Conservation (phyloP, 768 basidiomycete genomes). For the Boletellus sp. region DNA sequence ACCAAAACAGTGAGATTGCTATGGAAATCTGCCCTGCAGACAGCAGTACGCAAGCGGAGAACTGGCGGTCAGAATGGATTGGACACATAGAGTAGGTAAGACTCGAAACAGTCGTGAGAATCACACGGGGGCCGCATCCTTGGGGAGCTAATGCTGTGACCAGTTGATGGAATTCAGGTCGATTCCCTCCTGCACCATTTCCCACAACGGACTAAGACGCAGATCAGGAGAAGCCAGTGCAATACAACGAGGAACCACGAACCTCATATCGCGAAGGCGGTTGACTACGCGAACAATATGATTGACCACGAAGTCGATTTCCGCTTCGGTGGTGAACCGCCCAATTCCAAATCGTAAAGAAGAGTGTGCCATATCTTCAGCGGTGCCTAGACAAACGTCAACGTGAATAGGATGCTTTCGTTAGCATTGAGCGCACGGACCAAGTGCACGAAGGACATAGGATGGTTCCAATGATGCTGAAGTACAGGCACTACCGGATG, state of each 20-base stretch:
- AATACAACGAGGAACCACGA: slow-evolving; percentile 15
- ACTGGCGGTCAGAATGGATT: slow-evolving; percentile 2
- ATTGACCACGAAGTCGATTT: slow-evolving; percentile 90
- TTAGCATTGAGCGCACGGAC: slow-evolving; percentile 36
- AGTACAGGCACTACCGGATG: slow-evolving; percentile 97
- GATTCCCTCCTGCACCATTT: slow-evolving; percentile 99
- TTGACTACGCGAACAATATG: slow-evolving; percentile 87
- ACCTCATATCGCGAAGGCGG: slow-evolving; percentile 92
- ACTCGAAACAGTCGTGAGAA: slow-evolving; percentile 10
- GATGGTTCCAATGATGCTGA: slow-evolving; percentile 98
- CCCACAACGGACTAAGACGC: slow-evolving; percentile 81
- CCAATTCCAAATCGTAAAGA: slow-evolving; percentile 97
- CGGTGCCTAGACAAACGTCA: slow-evolving; percentile 56
- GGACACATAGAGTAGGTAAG: slow-evolving; percentile 12
- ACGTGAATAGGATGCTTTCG: background rate
- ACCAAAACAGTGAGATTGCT: background rate
- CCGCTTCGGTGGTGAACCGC: slow-evolving; percentile 95
- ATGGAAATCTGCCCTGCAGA: background rate
- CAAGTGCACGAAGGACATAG: slow-evolving; percentile 94
- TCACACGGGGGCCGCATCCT: background rate
- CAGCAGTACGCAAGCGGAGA: background rate
- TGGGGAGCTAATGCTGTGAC: slow-evolving; percentile 55
- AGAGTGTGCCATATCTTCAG: slow-evolving; percentile 99
- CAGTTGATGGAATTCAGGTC: slow-evolving; percentile 94
- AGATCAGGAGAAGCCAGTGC: slow-evolving; percentile 9